These are phyloP conservation scores for Aureobasidium sp. DNA, from an alignment of 2,329 filamentous ascomycete species.

Conservation along the genomic window DNA sequence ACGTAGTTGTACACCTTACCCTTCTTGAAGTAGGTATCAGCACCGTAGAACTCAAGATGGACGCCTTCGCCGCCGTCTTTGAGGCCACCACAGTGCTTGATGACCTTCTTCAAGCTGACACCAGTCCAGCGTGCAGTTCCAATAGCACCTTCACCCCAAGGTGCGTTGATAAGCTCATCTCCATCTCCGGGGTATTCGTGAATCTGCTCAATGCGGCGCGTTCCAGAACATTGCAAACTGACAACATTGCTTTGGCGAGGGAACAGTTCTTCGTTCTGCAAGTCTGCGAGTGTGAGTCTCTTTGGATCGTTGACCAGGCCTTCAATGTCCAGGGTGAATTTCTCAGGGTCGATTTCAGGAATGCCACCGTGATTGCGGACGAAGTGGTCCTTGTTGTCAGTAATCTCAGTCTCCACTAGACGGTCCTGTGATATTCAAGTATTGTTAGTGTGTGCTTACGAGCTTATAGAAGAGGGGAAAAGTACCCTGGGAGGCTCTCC, in stretches of 20 bases:
- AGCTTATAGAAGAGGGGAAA: background rate
- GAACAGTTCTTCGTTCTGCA: slow-evolving; percentile 55
- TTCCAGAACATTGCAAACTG: slow-evolving; percentile 63
- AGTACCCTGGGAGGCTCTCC: slow-evolving; percentile 35
- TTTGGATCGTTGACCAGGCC: slow-evolving; percentile 56
- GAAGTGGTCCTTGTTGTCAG: slow-evolving; percentile 57
- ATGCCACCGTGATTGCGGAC: slow-evolving; percentile 68
- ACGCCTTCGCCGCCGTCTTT: slow-evolving; percentile 40
- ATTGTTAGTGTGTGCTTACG: background rate
- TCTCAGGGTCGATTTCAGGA: slow-evolving; percentile 54
- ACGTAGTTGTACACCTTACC: slow-evolving; percentile 59
- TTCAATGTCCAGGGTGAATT: slow-evolving; percentile 50
- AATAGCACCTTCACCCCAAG: slow-evolving; percentile 60
- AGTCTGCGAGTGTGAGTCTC: slow-evolving; percentile 50
- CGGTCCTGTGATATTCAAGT: slow-evolving; percentile 32
- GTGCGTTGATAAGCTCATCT: slow-evolving; percentile 30
- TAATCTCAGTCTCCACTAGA: slow-evolving; percentile 53
- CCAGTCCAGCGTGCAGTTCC: slow-evolving; percentile 58
- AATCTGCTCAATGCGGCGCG: slow-evolving; percentile 63
- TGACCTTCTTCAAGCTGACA: slow-evolving; percentile 60
- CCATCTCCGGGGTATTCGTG: slow-evolving; percentile 58
- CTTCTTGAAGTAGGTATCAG: slow-evolving; percentile 68
- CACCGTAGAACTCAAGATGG: slow-evolving; percentile 62
- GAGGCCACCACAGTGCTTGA: slow-evolving; percentile 63
- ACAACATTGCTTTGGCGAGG: slow-evolving; percentile 53